These are phyloP conservation scores for Earliella scabrosa DNA, from an alignment of 1,284 basidiomycete species.

Conservation along the genomic window DNA sequence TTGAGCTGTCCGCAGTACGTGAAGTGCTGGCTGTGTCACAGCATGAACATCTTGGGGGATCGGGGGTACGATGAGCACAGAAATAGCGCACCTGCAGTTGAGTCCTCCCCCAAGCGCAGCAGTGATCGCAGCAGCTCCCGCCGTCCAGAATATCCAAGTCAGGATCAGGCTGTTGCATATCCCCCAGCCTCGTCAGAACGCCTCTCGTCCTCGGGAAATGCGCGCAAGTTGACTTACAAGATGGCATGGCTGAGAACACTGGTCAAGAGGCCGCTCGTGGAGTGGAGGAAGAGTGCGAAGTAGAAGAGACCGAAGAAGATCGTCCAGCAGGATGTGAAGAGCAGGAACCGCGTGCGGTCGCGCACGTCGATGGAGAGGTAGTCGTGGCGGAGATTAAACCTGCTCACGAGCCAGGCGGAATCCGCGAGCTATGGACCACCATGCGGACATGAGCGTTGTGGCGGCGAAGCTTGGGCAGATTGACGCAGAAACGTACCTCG, in stretches of 20 bases:
- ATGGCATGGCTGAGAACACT: constrained; percentile 66
- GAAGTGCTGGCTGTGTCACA: constrained; percentile 41
- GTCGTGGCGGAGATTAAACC: constrained; percentile 60
- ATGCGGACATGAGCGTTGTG: neutral
- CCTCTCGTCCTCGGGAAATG: neutral
- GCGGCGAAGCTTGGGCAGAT: neutral
- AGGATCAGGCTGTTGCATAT: constrained; percentile 51
- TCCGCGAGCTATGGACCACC: constrained; percentile 54
- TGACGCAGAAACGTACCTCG: constrained; percentile 43
- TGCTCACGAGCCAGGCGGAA: constrained; percentile 68
- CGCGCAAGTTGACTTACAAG: constrained; percentile 51
- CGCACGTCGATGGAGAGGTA: constrained; percentile 52
- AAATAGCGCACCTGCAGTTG: constrained; percentile 65
- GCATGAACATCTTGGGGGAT: neutral
- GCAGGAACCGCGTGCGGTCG: constrained; percentile 65
- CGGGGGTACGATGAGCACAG: neutral
- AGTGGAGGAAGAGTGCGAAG: constrained; percentile 55
- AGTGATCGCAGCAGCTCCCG: constrained; percentile 63
- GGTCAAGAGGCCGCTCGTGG: constrained; percentile 50
- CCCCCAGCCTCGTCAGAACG: neutral
- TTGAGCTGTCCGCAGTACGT: constrained; percentile 56
- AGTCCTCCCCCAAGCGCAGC: constrained; percentile 65
- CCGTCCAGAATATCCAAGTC: constrained; percentile 54
- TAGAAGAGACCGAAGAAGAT: constrained; percentile 57
- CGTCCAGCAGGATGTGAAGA: constrained; percentile 76